Evolutionary conservation across 2,329 filamentous ascomycete species (phyloP).

Genomic region (Fusarium setosum): DNA sequence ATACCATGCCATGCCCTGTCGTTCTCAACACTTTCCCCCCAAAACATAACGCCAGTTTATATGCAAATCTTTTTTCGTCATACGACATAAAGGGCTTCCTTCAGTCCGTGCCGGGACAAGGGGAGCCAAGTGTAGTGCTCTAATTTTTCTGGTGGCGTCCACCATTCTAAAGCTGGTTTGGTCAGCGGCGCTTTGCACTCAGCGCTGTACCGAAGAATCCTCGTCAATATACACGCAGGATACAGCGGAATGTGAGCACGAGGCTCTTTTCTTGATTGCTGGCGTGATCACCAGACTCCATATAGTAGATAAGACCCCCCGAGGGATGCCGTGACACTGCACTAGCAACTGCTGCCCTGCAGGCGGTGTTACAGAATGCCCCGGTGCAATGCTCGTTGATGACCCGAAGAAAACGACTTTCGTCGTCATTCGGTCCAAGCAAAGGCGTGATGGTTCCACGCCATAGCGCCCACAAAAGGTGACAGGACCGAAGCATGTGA

Average conservation of each 20-base stretch:
- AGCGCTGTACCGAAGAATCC: neutral
- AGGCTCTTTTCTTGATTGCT: neutral
- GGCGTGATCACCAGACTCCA: neutral
- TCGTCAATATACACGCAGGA: neutral
- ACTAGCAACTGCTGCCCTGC: neutral
- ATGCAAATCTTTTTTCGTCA: slow-evolving; percentile 27
- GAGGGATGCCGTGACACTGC: too few species aligned
- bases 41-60: slow-evolving; percentile 29
- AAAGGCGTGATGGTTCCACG: neutral
- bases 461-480: neutral
- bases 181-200: neutral
- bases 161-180: neutral
- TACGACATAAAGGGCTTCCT: slow-evolving; percentile 4
- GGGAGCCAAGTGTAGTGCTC: neutral
- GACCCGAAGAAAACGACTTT: neutral
- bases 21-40: slow-evolving; percentile 11
- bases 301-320: too few species aligned
- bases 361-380: neutral
- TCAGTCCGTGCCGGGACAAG: neutral
- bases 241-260: neutral
- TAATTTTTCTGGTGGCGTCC: neutral
- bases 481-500: neutral
- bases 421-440: neutral
- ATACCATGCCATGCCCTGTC: slow-evolving; percentile 3
- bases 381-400: neutral